phyloP scores from a whole-genome alignment of 192 early-diverging fungal genomes.

The Umbelopsis sp. region DNA sequence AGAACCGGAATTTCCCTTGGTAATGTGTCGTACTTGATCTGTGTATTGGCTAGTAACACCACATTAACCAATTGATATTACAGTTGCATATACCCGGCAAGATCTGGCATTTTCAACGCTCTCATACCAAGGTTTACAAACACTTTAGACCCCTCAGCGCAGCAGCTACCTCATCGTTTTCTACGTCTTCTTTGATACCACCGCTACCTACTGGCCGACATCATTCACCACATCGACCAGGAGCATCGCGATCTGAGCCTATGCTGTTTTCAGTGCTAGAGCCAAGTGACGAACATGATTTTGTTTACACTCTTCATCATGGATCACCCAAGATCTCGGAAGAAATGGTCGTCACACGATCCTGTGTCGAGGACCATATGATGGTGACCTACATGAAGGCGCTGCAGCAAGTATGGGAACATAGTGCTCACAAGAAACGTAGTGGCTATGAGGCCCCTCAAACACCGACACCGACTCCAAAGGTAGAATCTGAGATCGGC shows the following conservation, averaged over 20 bases:
- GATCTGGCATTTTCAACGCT: constrained; percentile 38
- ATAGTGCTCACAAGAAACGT: background rate
- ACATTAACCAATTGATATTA: background rate
- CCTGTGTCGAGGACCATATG: constrained; percentile 45
- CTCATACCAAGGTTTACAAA: background rate
- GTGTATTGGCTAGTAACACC: no score
- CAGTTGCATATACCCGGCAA: constrained; percentile 34
- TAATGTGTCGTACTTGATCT: background rate
- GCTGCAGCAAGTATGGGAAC: constrained; percentile 27
- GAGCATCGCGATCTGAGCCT: background rate
- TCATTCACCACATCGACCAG: background rate
- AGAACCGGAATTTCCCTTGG: constrained; percentile 33
- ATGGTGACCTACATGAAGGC: constrained; percentile 40
- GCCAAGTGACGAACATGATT: constrained; percentile 17
- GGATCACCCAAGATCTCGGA: constrained; percentile 32
- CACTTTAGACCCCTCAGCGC: constrained; percentile 2
- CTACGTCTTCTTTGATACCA: background rate
- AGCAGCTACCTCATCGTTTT: constrained; percentile 11
- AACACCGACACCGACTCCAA: background rate
- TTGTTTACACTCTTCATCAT: constrained; percentile 35
- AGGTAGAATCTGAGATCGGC: background rate
- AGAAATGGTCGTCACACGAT: constrained; percentile 36
- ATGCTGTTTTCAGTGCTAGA: constrained; percentile 10
- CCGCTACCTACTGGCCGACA: background rate
- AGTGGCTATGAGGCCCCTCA: background rate